Base-by-base conservation (phyloP, 2,329 filamentous ascomycete genomes). In the Pseudogymnoascus sp. region DNA sequence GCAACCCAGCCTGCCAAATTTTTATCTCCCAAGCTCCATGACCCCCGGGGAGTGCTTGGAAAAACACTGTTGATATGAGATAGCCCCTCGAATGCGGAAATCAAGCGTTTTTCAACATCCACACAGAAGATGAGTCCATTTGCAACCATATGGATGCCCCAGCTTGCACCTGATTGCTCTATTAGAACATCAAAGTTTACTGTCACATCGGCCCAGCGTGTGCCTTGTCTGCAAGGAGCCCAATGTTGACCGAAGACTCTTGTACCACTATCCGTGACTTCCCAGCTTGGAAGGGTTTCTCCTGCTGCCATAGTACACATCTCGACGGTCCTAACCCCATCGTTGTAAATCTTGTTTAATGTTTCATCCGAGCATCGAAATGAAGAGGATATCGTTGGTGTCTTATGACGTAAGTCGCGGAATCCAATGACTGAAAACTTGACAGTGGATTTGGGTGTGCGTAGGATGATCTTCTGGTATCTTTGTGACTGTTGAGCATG, bases 111-210 rank as follows among this genome's bases (percentile, higher is more conserved):
- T 19, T 60, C 62, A 42, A 61, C 36, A 58, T 67, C 62, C n/a
- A 67, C 33, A 30, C 60, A 62, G 39, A 68, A 67, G 8, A 68
- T 66, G 11, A 68, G 60, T 5, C 66, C 66, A 65, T 68, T 68
- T 38, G 67, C 65, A 42, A 68, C 67, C 65, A 68, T 68, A 30
- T 67, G 65, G 23, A 66, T 60, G 2, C 65, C 67, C 67, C 67
- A 68, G 41, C 67, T 66, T 35, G 64, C 66, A n/a, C 66, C 67
- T 12, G 52, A 62, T 4, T 62, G 42, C 42, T 67, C 66, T 61
- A 68, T 61, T 35, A 62, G 60, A 25, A 66, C 63, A 5, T 68
- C 64, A 49, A 67, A 68, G 16, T 62, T 8, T 41, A 64, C 63
- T 35, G 30, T 62, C 28, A 60, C 62, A 60, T 68, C 65, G 4